Evolutionary conservation across 345 rosid genomes (phyloP), one percentile per base, ranked within the genome.

Genomic region (Linum tenue): DNA sequence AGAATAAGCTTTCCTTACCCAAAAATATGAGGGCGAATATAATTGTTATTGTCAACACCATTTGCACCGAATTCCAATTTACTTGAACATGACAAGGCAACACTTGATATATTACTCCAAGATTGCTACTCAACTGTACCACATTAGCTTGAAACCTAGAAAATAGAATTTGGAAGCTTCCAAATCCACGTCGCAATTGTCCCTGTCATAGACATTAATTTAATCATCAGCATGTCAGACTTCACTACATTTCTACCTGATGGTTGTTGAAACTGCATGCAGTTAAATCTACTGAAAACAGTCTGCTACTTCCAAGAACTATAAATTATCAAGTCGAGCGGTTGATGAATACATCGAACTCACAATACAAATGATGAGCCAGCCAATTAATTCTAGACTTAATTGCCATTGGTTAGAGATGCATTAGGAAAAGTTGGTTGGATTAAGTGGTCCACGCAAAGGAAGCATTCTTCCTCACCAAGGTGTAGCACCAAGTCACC

Each of bases 11-110:
- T 22, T 37, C 40, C 83, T 73, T 77, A 78, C 87, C 81, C n/a
- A 80, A 59, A 68, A 72, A 53, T n/a, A 75, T 36, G 37, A 83
- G 74, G 51, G 71, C 62, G 61, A 71, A 56, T 16, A 76, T 22
- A 63, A n/a, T n/a, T n/a, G n/a, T 22, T 64, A 61, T 55, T 15
- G 71, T 62, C 56, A 75, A 57, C 39, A 78, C 70, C 56, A 69
- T 55, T 66, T 59, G 67, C 51, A 69, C 39, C 51, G 73, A 69
- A 35, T 15, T 73, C 38, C 12, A 65, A 69, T 73, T 69, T 16
- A 66, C 15, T 62, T 36, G 77, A 68, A 70, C 60, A 35, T 64
- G 79, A 51, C 14, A 67, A 15, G 55, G 67, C 63, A 65, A 70
- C 68, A 64, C 70, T 55, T 37, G 74, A 65, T 48, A 75, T 71